Percentiles rank a stretch among this genome's conserved stretches.
Evolutionary conservation across 495 filamentous ascomycete species (phyloP).

Genomic region (Oidiodendron maius): DNA sequence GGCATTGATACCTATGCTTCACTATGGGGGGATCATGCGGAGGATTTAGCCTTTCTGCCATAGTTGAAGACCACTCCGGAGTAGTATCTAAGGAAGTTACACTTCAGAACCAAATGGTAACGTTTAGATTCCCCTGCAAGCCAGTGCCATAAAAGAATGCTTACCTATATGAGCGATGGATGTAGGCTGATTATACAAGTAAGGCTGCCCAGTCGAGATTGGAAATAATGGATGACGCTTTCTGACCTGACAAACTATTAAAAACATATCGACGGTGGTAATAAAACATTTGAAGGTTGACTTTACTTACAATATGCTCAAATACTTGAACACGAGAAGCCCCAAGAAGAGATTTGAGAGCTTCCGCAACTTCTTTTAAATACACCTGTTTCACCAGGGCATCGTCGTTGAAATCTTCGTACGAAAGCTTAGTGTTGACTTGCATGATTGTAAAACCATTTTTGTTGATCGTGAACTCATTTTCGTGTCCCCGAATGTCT

Average conservation of each 20-base stretch:
- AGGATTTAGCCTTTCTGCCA: background rate
- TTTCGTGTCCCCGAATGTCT: constrained; percentile 2
- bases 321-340: background rate
- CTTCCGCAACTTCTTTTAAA: background rate
- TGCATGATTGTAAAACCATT: constrained; percentile 1
- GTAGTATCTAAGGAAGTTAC: background rate
- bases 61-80: background rate
- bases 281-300: background rate
- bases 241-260: background rate
- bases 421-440: background rate
- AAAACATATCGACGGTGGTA: background rate
- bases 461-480: background rate
- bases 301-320: background rate
- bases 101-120: background rate
- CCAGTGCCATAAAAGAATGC: no score
- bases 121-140: background rate
- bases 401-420: constrained; percentile 2
- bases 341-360: background rate
- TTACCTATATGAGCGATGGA: constrained; percentile 2
- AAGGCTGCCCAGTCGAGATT: constrained; percentile 2
- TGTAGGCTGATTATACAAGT: background rate
- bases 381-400: background rate
- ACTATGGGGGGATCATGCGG: background rate
- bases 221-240: background rate
- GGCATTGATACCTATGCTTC: background rate